Conservation (phyloP, 371 early-diverging fungal genomes). For the Apophysomyces ossiformis region DNA sequence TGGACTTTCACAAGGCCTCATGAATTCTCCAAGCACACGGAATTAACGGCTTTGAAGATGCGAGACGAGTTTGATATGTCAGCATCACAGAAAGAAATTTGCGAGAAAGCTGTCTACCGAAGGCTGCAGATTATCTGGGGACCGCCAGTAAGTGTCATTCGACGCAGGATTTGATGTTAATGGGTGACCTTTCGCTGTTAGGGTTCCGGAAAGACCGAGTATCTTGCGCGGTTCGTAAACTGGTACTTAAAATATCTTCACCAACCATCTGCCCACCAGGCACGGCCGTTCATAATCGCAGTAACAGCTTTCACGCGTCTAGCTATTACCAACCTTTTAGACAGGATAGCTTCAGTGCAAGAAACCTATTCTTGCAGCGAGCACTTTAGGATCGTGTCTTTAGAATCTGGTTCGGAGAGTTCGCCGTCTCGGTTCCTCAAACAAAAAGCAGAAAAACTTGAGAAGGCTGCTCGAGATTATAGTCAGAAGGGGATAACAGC, state of each 20-base stretch:
- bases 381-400: conserved; percentile 6
- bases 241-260: conserved; percentile 45
- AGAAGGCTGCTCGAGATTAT: neutral
- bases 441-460: conserved; percentile 10
- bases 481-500: conserved; percentile 18
- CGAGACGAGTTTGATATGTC: conserved; percentile 57
- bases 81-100: conserved; percentile 55
- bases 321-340: conserved; percentile 54
- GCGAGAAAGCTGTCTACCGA: conserved; percentile 36
- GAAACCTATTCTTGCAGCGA: conserved; percentile 13
- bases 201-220: conserved; percentile 69
- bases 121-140: conserved; percentile 64
- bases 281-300: conserved; percentile 48
- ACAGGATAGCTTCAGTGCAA: conserved; percentile 39
- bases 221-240: conserved; percentile 53
- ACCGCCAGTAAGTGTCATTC: conserved; percentile 50
- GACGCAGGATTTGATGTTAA: neutral
- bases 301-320: conserved; percentile 61
- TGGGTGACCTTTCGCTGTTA: conserved; percentile 16
- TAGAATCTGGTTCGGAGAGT: neutral
- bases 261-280: conserved; percentile 7
- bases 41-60: conserved; percentile 33
- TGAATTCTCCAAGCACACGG: conserved; percentile 18
- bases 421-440: neutral
- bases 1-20: conserved; percentile 22